Evolutionary conservation across 2,329 filamentous ascomycete genomes (phyloP), one percentile per base, ranked within the genome.

Genomic region (Calonectria hawksworthii): DNA sequence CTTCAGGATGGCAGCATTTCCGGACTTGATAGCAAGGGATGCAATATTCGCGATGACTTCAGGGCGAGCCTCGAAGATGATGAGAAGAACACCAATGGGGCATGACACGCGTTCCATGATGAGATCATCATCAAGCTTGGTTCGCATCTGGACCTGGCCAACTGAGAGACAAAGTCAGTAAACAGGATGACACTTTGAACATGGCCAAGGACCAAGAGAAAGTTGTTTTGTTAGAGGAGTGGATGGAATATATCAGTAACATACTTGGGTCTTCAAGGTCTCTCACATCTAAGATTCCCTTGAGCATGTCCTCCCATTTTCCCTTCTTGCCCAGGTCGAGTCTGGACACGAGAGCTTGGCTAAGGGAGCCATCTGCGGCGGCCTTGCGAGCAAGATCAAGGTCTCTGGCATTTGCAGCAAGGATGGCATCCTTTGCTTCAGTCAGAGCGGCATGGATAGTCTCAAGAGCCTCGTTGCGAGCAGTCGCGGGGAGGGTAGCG

Each of bases 31-130:
- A 47, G 97, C 96, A 30, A 99, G 90, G 5, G 96, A 95, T 76
- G 97, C 96, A 82, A 99, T 99, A 85, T 99, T 99, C 83, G 96
- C 97, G 83, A 99, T 98, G 78, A 99, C 97, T 86, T 99, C 97
- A 9, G 97, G 97, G 10, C 97, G 94, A 44, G 97, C 97, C 87
- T 99, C 97, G 83, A 99, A 99, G 83, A 99, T 99, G 86, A 99
- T 97, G 79, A 99, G 91, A 52, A 99, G 91, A n/a, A 99, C 96
- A 74, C 97, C 97, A 80, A 99, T 99, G 8, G 97, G 97, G 83
- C 95, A 98, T 51, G 95, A 96, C 61, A 98, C 94, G 76, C 96
- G 93, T 83, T 98, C 95, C 74, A 99, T 90, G 68, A 93, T 90
- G 68, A 99, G 90, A 68, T 93, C 94, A 79, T 98, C 94, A 84